A percentile compares a stretch with the other conserved stretches of the same genome.
Evolutionary conservation across 768 basidiomycete genomes (phyloP).

Genomic region (Tylopilus subfusipes): DNA sequence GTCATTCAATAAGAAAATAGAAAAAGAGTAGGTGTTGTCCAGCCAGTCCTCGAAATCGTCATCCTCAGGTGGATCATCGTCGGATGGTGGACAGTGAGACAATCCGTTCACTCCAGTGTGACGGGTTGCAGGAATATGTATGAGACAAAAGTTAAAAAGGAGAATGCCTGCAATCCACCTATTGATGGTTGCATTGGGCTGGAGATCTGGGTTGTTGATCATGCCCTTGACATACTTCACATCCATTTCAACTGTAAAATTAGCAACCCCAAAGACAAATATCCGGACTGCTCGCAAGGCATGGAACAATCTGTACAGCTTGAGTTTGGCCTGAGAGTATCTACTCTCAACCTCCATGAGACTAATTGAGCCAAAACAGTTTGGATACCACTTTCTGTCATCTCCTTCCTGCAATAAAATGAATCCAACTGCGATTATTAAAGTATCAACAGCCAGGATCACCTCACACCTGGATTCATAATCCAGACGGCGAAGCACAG

Average conservation of each 20-base stretch:
- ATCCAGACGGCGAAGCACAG: not conserved
- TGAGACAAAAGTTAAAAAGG: not conserved
- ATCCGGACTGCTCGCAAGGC: accelerated
- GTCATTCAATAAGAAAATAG: not conserved
- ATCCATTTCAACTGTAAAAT: no score
- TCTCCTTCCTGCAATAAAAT: not conserved
- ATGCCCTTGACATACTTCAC: not conserved
- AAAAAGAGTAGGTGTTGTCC: no score
- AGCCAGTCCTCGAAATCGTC: not conserved
- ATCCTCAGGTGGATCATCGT: not conserved
- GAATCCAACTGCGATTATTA: not conserved
- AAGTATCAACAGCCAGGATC: not conserved
- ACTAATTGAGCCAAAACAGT: not conserved
- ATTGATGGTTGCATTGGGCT: not conserved
- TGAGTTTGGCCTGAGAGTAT: not conserved
- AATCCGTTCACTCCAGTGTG: not conserved
- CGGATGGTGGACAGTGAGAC: not conserved
- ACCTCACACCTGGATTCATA: no score
- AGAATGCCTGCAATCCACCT: not conserved
- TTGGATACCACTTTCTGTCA: not conserved
- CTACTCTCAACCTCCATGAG: not conserved
- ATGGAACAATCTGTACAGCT: not conserved
- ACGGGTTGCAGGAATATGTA: not conserved
- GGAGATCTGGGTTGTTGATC: not conserved
- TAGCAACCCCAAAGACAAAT: no score